Base-by-base conservation (phyloP, 108 stramenopile species). In the Discostella pseudostelligera region DNA sequence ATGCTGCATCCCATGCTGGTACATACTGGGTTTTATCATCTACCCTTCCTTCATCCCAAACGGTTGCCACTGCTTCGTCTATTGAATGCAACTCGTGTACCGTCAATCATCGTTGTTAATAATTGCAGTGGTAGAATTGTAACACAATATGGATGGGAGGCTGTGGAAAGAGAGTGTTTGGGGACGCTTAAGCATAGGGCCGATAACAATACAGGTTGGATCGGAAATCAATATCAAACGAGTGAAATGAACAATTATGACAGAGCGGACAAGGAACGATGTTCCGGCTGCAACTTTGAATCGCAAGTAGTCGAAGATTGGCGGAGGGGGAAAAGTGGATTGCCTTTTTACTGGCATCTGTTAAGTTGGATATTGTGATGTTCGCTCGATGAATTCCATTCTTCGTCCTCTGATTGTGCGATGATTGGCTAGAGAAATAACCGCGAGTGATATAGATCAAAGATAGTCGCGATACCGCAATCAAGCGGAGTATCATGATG, bases 141-240 rank as follows among this genome's bases (percentile, higher is more conserved):
- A 5, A 76, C 74, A 51, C 61, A 35, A 17, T 68, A 56, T 39
- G 74, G 67, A 62, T 76, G 74, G 74, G 74, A 76, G 47, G 74
- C 74, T 24, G 61, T 76, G 5, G 67, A 56, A n/a, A 68, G 74
- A 51, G 74, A 76, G 49, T 56, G 48, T 12, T 17, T 66, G 5
- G 37, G 62, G 3, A 17, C 35, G 9, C 40, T 69, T 17, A 61
- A 76, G 17, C n/a, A 50, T 29, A 68, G 74, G 74, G 56, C 68
- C 3, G 56, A 76, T 7, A 56, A 49, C 29, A 19, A 32, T 53
- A 13, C 14, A 39, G 56, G 1, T 46, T 40, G 19, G 43, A 22
- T 37, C 62, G 67, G 60, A 74, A 67, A 32, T 32, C 32, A 5
- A 32, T 5, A 32, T 32, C 5, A 4, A 5, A 5, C 5, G 4